phyloP scores from a whole-genome alignment of 176 grass and related monocot species.

The Cenchrus purpureus region DNA sequence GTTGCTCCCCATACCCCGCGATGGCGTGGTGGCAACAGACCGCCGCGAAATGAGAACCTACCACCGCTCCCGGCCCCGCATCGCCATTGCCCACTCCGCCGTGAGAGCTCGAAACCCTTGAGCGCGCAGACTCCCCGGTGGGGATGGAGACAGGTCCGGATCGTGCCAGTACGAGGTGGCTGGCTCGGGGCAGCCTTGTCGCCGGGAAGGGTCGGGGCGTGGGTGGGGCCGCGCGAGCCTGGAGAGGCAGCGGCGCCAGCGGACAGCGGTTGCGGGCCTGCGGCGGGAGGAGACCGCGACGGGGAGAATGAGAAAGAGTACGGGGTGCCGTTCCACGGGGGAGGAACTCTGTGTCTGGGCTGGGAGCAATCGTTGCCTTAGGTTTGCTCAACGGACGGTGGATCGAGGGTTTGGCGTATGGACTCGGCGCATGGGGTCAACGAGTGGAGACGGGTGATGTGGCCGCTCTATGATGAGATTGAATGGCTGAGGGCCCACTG shows the following conservation, averaged over 20 bases:
- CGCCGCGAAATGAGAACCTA: conserved; percentile 3
- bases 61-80: neutral
- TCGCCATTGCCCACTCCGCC: conserved; percentile 40
- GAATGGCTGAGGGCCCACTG: neutral
- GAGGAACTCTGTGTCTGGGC: neutral
- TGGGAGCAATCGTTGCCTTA: neutral
- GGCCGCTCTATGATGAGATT: neutral
- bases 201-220: neutral
- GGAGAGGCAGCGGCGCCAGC: neutral
- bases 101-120: conserved; percentile 16
- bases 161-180: conserved; percentile 14
- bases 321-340: neutral
- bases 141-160: neutral
- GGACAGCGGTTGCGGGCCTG: neutral
- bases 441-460: neutral
- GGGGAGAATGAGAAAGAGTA: neutral
- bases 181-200: conserved; percentile 6
- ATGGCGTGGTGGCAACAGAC: neutral
- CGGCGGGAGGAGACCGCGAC: conserved; percentile 1
- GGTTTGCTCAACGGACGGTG: neutral
- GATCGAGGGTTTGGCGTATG: neutral
- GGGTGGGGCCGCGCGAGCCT: neutral
- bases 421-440: neutral
- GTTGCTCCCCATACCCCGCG: conserved; percentile 56
- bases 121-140: neutral